Evolutionary conservation across 148 eudicot species (phyloP).

Genomic region (Hydrangea macrophylla): DNA sequence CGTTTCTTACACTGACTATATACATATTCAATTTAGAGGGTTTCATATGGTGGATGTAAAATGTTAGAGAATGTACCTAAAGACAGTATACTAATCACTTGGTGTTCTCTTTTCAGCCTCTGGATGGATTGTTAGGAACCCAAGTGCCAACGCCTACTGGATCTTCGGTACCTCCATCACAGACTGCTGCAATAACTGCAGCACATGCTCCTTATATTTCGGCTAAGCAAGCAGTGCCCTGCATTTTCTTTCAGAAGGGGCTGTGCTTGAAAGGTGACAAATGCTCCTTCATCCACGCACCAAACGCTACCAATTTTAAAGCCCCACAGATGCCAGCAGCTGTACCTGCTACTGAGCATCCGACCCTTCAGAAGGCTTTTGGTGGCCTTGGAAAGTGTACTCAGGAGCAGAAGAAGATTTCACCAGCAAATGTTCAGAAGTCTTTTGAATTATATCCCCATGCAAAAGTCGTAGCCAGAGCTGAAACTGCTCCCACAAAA

Average conservation of each 20-base stretch:
- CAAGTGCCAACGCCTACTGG: conserved; percentile 42
- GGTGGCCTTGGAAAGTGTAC: conserved; percentile 41
- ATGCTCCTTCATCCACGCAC: conserved; percentile 60
- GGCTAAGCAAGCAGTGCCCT: conserved; percentile 52
- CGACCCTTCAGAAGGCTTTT: conserved; percentile 34
- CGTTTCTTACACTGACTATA: not conserved
- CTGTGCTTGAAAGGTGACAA: conserved; percentile 56
- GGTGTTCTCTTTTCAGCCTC: conserved; percentile 46
- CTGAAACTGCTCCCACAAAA: conserved; percentile 17
- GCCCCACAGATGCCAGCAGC: conserved; percentile 31
- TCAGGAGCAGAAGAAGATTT: conserved; percentile 33
- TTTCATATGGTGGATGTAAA: too few relatives aligned
- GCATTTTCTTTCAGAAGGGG: conserved; percentile 69
- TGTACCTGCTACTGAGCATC: conserved; percentile 28
- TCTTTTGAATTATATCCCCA: conserved; percentile 25
- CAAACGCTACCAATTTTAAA: conserved; percentile 35
- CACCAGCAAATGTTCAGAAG: conserved; percentile 25
- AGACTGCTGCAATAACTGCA: conserved; percentile 17
- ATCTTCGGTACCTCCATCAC: conserved; percentile 25
- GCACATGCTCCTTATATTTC: conserved; percentile 28
- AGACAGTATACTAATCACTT: too few relatives aligned
- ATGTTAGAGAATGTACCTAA: too few relatives aligned
- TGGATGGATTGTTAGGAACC: conserved; percentile 49
- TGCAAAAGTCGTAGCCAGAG: conserved; percentile 20
- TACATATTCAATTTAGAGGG: too few relatives aligned